A percentile compares a stretch with the other conserved stretches of the same genome.
Conservation (phyloP, 257 asterid species). For the Solanum arcanum region DNA sequence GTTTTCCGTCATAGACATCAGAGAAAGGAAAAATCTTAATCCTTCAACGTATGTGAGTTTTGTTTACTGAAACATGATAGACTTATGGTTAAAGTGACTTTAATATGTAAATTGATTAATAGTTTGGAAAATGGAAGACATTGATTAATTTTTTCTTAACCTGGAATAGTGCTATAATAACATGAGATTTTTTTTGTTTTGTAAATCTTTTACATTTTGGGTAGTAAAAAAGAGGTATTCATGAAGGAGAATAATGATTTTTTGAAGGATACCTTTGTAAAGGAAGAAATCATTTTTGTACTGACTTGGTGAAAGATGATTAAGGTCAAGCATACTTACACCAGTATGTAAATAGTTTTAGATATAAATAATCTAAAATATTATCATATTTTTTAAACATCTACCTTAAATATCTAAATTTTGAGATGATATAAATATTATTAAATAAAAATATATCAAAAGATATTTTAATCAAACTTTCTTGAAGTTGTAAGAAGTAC, state of each 20-base stretch:
- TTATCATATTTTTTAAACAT: no score
- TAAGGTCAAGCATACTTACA: not conserved
- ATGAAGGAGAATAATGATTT: not conserved
- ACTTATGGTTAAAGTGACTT: not conserved
- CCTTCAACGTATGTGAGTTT: not conserved
- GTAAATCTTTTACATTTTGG: no score
- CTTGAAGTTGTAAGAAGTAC: no score
- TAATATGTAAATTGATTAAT: not conserved
- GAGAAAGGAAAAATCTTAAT: not conserved
- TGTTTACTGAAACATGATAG: not conserved
- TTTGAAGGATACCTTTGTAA: no score
- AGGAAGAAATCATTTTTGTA: not conserved
- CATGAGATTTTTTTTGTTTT: not conserved
- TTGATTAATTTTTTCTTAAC: constrained; percentile 13
- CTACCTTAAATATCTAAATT: no score
- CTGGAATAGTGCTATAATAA: constrained; percentile 2
- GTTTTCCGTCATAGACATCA: not conserved
- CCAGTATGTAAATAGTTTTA: not conserved
- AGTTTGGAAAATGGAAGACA: not conserved
- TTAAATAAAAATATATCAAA: no score
- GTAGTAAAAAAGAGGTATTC: not conserved
- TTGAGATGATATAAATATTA: no score
- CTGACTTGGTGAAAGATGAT: not conserved
- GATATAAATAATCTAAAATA: no score
- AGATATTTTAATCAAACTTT: no score